phyloP scores from a whole-genome alignment of 2,329 filamentous ascomycete species.

The Fusarium euwallaceae region DNA sequence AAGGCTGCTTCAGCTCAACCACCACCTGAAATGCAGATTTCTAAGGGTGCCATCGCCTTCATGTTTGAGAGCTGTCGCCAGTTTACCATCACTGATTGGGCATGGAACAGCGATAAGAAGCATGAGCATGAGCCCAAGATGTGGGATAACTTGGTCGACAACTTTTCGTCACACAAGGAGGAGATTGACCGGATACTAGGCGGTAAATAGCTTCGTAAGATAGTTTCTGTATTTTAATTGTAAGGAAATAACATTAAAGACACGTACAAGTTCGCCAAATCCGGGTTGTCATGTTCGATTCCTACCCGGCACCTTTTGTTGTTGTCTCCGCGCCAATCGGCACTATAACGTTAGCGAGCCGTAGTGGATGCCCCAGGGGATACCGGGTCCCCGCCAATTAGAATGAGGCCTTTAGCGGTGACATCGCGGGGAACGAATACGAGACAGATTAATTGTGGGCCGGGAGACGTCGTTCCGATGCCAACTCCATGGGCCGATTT shows the following conservation, averaged over 20 bases:
- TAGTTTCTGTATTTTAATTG: not conserved
- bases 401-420: not conserved
- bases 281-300: not conserved
- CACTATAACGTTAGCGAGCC: not conserved
- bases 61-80: slow-evolving; percentile 46
- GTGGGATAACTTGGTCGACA: slow-evolving; percentile 44
- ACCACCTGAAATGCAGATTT: slow-evolving; percentile 38
- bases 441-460: slow-evolving; percentile 24
- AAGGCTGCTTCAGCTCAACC: slow-evolving; percentile 39
- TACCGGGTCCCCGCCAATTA: not conserved
- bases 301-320: not conserved
- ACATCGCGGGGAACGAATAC: not conserved
- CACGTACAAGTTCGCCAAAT: not conserved
- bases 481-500: slow-evolving; percentile 38
- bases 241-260: not conserved
- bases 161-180: slow-evolving; percentile 39
- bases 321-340: not conserved
- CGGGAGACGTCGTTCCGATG: slow-evolving; percentile 34
- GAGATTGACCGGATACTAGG: slow-evolving; percentile 37
- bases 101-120: slow-evolving; percentile 44
- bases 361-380: not conserved
- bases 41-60: slow-evolving; percentile 41
- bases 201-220: not conserved
- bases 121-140: slow-evolving; percentile 46
- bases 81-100: slow-evolving; percentile 43